Evolutionary conservation across 31 red algal genomes (phyloP).

Genomic region (Asparagopsis taxiformis): DNA sequence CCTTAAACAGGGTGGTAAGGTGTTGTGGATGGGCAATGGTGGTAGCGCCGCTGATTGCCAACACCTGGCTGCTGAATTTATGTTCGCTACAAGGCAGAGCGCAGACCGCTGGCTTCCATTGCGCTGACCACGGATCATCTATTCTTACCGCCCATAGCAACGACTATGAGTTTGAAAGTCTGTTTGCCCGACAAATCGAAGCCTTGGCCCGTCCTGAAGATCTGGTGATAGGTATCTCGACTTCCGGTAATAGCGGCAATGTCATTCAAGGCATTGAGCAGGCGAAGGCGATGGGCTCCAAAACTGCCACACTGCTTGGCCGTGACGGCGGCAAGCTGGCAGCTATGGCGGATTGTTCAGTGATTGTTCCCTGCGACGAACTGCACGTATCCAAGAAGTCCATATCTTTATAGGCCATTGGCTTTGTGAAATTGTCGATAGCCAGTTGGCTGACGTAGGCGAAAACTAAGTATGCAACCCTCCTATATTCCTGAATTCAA

Average conservation of each 20-base stretch:
- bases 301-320: constrained; percentile 10
- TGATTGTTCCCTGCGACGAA: constrained; percentile 16
- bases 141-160: constrained; percentile 30
- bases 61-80: constrained; percentile 35
- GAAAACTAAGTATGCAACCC: not conserved
- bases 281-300: constrained; percentile 10
- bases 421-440: constrained; percentile 20
- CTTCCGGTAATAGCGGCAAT: constrained; percentile 36
- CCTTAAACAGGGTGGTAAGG: constrained; percentile 17
- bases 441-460: not conserved
- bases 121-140: constrained; percentile 21
- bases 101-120: constrained; percentile 5
- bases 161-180: constrained; percentile 24
- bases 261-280: constrained; percentile 15
- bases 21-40: constrained; percentile 28
- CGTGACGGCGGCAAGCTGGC: constrained; percentile 14
- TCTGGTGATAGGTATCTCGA: constrained; percentile 25
- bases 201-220: constrained; percentile 23
- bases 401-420: constrained; percentile 24
- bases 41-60: constrained; percentile 33
- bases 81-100: constrained; percentile 13
- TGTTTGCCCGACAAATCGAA: constrained; percentile 16
- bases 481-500: not conserved
- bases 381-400: constrained; percentile 40
- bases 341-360: constrained; percentile 5